Evolutionary conservation across 352 stramenopile genomes (phyloP).

Genomic region (Achlya hypogyna): DNA sequence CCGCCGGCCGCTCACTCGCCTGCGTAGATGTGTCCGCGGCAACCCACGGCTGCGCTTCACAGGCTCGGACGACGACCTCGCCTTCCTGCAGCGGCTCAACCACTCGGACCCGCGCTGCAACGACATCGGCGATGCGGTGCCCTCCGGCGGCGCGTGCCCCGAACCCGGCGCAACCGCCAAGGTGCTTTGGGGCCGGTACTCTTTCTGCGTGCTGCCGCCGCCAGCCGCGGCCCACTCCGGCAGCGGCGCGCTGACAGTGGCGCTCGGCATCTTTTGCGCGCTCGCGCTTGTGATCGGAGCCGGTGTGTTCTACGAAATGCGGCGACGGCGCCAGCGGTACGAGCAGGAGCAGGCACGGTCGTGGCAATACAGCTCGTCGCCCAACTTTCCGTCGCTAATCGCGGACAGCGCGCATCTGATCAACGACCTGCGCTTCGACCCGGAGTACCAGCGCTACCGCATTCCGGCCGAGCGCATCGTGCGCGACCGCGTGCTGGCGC

Average conservation of each 20-base stretch:
- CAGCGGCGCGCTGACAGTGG: background rate
- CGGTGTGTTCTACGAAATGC: background rate
- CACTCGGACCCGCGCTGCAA: background rate
- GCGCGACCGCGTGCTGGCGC: slow-evolving; percentile 50
- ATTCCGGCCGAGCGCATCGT: slow-evolving; percentile 55
- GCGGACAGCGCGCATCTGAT: slow-evolving; percentile 37
- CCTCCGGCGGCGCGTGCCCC: background rate
- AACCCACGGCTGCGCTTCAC: background rate
- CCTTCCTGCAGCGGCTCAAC: background rate
- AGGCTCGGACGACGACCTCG: too few relatives aligned
- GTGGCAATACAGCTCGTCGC: background rate
- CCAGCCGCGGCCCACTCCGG: background rate
- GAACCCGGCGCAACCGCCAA: background rate
- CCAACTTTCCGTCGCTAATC: slow-evolving; percentile 17
- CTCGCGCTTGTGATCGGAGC: background rate
- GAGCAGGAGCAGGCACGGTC: background rate
- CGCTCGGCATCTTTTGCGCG: background rate
- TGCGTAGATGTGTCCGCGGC: background rate
- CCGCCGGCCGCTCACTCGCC: background rate
- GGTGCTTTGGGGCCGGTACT: background rate
- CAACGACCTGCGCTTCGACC: slow-evolving; percentile 28
- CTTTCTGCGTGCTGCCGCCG: background rate
- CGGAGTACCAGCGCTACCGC: slow-evolving; percentile 61
- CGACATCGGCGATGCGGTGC: background rate
- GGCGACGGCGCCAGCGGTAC: background rate